Evolutionary conservation across 805 yeast genomes (phyloP).

Genomic region (Cyberlindnera lachancei): DNA sequence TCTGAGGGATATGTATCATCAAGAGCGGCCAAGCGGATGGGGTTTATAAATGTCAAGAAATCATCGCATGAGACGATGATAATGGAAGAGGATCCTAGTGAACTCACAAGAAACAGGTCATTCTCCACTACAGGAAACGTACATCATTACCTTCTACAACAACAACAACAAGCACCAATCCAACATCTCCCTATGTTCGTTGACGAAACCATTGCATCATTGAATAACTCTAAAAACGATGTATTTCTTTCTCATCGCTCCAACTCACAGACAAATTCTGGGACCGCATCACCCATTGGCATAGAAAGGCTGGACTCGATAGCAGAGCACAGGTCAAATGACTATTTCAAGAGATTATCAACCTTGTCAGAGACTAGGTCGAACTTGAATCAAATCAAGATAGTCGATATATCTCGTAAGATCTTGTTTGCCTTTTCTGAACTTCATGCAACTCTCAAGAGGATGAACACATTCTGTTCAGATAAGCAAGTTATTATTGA

Average conservation of each 20-base stretch:
- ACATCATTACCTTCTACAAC: too few species aligned
- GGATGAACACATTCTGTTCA: constrained; percentile 49
- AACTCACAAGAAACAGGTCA: constrained; percentile 19
- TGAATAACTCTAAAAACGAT: too few species aligned
- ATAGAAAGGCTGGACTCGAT: constrained; percentile 10
- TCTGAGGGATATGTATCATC: constrained; percentile 42
- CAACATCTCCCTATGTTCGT: too few species aligned
- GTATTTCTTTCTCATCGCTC: too few species aligned
- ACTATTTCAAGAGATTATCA: constrained; percentile 58
- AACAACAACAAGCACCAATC: constrained; percentile 3
- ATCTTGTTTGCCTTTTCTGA: constrained; percentile 57
- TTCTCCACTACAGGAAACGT: too few species aligned
- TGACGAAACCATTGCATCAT: too few species aligned
- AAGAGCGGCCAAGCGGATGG: constrained; percentile 72
- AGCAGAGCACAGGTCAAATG: constrained; percentile 46
- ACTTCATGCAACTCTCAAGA: constrained; percentile 50
- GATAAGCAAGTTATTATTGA: constrained; percentile 48
- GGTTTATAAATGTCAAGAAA: constrained; percentile 46
- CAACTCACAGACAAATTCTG: too few species aligned
- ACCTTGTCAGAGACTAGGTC: constrained; percentile 46
- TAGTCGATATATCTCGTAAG: constrained; percentile 48
- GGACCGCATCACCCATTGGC: constrained; percentile 9
- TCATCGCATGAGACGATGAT: constrained; percentile 22
- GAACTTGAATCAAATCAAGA: constrained; percentile 13
- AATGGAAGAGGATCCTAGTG: constrained; percentile 8